Percentiles rank a stretch among this genome's conserved stretches.
These are phyloP conservation scores for Brettanomyces bruxellensis DNA, from an alignment of 805 yeast genomes.

Conservation along the genomic window DNA sequence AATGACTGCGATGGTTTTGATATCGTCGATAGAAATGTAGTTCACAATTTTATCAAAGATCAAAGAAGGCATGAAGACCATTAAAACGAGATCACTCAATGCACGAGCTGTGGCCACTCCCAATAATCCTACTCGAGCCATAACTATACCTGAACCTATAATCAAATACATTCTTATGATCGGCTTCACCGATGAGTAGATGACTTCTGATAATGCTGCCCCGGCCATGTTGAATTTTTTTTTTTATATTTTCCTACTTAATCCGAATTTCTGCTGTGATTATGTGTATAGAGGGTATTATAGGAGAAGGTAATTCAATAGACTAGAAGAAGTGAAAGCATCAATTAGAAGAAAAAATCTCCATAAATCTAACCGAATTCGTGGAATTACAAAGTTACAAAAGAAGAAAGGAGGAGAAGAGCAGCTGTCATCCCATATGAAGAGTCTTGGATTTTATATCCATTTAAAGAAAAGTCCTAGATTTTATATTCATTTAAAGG, in stretches of 20 bases:
- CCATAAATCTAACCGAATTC: too few species aligned
- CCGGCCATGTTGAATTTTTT: not conserved
- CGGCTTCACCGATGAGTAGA: constrained; percentile 57
- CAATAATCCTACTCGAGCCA: constrained; percentile 51
- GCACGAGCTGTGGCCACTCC: constrained; percentile 55
- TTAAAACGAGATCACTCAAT: constrained; percentile 53
- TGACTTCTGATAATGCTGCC: constrained; percentile 18
- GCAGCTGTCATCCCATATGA: too few species aligned
- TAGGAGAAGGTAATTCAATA: too few species aligned
- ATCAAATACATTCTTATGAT: constrained; percentile 68
- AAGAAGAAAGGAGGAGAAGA: too few species aligned
- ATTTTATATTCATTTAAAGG: too few species aligned
- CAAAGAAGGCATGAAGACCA: constrained; percentile 57
- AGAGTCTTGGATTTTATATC: too few species aligned
- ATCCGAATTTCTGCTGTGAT: too few species aligned
- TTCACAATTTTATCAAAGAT: constrained; percentile 55
- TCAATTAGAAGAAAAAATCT: too few species aligned
- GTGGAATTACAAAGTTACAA: too few species aligned
- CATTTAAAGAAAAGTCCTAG: too few species aligned
- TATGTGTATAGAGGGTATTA: too few species aligned
- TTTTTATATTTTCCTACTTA: not conserved
- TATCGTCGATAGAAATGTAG: constrained; percentile 53
- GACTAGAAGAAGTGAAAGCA: too few species aligned
- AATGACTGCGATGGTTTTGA: constrained; percentile 61
- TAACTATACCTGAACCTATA: constrained; percentile 52